phyloP scores from a whole-genome alignment of 1,139 yeast genomes.

The Pichia sp. region DNA sequence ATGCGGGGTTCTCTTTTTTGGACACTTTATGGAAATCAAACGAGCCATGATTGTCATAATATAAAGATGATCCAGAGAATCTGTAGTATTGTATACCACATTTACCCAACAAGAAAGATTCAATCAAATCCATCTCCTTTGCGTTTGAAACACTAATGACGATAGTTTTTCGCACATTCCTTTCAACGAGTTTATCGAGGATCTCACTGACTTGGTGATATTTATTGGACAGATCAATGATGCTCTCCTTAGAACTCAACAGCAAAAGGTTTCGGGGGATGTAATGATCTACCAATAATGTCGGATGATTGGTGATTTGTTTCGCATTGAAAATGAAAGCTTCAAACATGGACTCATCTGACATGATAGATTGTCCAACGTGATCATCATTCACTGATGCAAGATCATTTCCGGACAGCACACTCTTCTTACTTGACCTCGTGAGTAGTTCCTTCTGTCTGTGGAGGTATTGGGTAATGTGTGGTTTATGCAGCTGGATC shows the following conservation, averaged over 20 bases:
- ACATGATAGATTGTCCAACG: conserved; percentile 10
- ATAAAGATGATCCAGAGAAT: conserved; percentile 53
- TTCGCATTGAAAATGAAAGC: conserved; percentile 45
- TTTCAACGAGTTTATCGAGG: conserved; percentile 29
- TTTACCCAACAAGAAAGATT: conserved; percentile 60
- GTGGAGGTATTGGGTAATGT: conserved; percentile 22
- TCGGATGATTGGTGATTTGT: conserved; percentile 55
- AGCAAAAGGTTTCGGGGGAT: conserved; percentile 61
- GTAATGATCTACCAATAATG: conserved; percentile 64
- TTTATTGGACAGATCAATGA: conserved; percentile 52
- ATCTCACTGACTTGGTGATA: conserved; percentile 47
- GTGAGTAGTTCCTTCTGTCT: conserved; percentile 1
- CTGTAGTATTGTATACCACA: conserved; percentile 44
- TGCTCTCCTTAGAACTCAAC: conserved; percentile 54
- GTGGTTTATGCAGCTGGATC: conserved; percentile 41
- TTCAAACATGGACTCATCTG: conserved; percentile 29
- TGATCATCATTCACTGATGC: background rate
- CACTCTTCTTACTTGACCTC: conserved; percentile 6
- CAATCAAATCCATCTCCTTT: conserved; percentile 64
- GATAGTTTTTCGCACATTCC: conserved; percentile 26
- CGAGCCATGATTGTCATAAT: conserved; percentile 29
- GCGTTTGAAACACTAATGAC: conserved; percentile 54
- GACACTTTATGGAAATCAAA: conserved; percentile 20
- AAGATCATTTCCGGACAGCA: background rate
- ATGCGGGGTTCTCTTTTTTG: background rate